Evolutionary conservation across 2,329 filamentous ascomycete genomes (phyloP), one percentile per base, ranked within the genome.

Genomic region (Epichloe gansuensis): DNA sequence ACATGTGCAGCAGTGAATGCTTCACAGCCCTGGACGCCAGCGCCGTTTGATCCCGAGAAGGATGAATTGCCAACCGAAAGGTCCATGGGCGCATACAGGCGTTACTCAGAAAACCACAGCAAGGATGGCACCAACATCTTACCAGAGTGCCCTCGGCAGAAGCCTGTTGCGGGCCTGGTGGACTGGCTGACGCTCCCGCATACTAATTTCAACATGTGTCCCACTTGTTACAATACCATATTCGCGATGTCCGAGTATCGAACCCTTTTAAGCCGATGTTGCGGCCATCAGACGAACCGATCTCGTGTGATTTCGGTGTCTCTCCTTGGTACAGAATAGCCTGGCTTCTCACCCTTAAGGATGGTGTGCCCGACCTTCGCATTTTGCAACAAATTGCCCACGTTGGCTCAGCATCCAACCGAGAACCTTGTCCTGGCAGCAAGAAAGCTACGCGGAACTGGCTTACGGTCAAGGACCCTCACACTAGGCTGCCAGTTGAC

Each of bases 181-280:
- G 88, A 93, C 61, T 96, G 91, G 88, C 82, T 90, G 56, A 91
- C 85, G 0, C 73, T 96, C 4, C 80, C 81, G 4, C 80, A 81
- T 13, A 79, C 83, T 55, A 77, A 82, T 12, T 86, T 96, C 59
- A 81, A 88, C 56, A 85, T 96, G 46, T 96, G 91, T 60, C 87
- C 88, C 0, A 80, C 79, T 12, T 97, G 91, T 69, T 89, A 87
- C 65, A 74, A 77, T 3, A 75, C 76, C 5, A 78, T 89, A 8
- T 89, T 91, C 58, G 76, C 75, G 13, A 73, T 78, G 25, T 86
- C 87, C 0, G 74, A 79, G 21, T 94, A 87, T 63, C 75, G 81
- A 2, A 74, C 78, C 15, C 73, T 81, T 37, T 95, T 60, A 65
- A 70, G 34, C 67, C 68, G 2, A 79, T 80, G 38, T 75, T 80